phyloP scores from a whole-genome alignment of 192 early-diverging fungal genomes.

The Backusella australiensis region DNA sequence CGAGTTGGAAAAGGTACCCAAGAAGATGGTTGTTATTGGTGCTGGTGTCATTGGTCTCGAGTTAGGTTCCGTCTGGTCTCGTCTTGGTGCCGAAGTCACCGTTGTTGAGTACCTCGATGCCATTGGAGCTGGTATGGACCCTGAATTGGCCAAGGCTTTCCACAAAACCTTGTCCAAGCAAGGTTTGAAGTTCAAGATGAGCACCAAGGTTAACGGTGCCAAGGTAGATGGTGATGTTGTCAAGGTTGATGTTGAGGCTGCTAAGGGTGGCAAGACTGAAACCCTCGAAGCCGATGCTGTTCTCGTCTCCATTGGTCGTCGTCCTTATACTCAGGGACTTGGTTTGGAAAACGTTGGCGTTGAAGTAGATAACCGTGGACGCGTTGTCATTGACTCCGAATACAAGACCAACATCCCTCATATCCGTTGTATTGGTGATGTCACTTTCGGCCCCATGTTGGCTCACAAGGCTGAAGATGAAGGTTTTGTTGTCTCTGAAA shows the following conservation, averaged over 20 bases:
- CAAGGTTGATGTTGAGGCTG: slow-evolving; percentile 86
- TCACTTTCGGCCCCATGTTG: slow-evolving; percentile 95
- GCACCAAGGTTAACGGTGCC: slow-evolving; percentile 92
- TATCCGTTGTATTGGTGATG: slow-evolving; percentile 97
- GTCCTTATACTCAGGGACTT: slow-evolving; percentile 90
- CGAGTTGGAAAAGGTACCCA: slow-evolving; percentile 88
- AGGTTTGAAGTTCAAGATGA: slow-evolving; percentile 97
- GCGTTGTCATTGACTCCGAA: slow-evolving; percentile 80
- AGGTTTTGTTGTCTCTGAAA: slow-evolving; percentile 92
- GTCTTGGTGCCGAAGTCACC: slow-evolving; percentile 92
- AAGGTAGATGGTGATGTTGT: slow-evolving; percentile 86
- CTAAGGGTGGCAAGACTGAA: slow-evolving; percentile 77
- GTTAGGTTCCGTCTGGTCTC: slow-evolving; percentile 96
- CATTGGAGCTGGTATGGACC: slow-evolving; percentile 97
- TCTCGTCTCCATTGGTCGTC: slow-evolving; percentile 92
- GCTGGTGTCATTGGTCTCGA: slow-evolving; percentile 99
- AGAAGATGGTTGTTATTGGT: slow-evolving; percentile 99
- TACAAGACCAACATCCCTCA: slow-evolving; percentile 84
- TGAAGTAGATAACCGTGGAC: slow-evolving; percentile 82
- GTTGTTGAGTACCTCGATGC: slow-evolving; percentile 93
- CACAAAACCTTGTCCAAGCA: slow-evolving; percentile 91
- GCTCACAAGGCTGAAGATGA: slow-evolving; percentile 99
- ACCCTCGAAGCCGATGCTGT: slow-evolving; percentile 89
- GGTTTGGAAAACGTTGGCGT: slow-evolving; percentile 92
- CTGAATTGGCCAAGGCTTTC: slow-evolving; percentile 91